Evolutionary conservation across 2,329 filamentous ascomycete species (phyloP).

Genomic region (Apiospora pterosperma): DNA sequence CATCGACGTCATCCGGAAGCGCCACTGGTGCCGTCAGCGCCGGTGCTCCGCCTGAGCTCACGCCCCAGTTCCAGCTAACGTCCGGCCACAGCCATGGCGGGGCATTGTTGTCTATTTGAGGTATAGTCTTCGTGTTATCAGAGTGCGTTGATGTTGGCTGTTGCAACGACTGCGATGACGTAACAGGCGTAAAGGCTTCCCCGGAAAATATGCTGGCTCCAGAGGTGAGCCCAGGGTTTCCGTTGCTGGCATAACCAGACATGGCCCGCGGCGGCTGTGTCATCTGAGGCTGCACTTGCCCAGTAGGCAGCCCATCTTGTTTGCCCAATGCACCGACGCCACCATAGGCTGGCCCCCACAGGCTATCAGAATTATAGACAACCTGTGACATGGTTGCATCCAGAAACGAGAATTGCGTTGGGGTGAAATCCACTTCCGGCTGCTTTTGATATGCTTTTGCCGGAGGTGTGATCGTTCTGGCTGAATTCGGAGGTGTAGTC

Average conservation of each 20-base stretch:
- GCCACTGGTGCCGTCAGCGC: neutral
- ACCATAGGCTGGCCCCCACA: neutral
- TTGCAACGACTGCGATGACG: slow-evolving; percentile 9
- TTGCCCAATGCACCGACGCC: neutral
- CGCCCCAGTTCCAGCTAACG: slow-evolving; percentile 10
- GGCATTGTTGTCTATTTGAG: slow-evolving; percentile 26
- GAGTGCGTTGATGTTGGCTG: slow-evolving; percentile 1
- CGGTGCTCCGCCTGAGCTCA: neutral
- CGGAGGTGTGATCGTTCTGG: neutral
- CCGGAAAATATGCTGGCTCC: neutral
- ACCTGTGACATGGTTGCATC: slow-evolving; percentile 35
- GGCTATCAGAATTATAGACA: slow-evolving; percentile 26
- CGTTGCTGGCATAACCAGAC: neutral
- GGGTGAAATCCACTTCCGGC: slow-evolving; percentile 17
- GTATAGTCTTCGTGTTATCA: neutral
- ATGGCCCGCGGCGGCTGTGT: neutral
- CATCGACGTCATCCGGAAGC: slow-evolving; percentile 23
- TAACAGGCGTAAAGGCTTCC: neutral
- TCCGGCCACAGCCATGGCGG: slow-evolving; percentile 41
- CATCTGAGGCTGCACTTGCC: neutral
- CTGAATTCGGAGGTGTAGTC: neutral
- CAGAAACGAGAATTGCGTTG: slow-evolving; percentile 18
- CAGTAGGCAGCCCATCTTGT: neutral
- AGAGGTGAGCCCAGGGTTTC: neutral
- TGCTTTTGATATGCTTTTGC: slow-evolving; percentile 3